Evolutionary conservation across 805 yeast genomes (phyloP).

Genomic region (Nakazawaea wickerhamii): DNA sequence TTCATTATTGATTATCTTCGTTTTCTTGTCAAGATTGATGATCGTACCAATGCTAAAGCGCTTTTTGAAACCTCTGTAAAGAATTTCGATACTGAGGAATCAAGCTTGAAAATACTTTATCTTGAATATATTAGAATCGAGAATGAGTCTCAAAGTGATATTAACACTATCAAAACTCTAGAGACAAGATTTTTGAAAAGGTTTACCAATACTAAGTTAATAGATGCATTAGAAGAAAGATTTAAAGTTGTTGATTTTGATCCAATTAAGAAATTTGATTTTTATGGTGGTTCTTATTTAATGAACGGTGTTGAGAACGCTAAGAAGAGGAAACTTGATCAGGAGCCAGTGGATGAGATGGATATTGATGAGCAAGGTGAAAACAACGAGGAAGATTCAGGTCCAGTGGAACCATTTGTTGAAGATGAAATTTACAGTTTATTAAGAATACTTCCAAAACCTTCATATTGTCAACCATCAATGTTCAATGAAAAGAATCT

Average conservation of each 20-base stretch:
- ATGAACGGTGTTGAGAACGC: neutral
- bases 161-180: conserved; percentile 58
- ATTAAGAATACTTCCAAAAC: conserved; percentile 53
- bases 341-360: conserved; percentile 7
- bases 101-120: conserved; percentile 39
- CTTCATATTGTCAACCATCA: conserved; percentile 12
- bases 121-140: conserved; percentile 64
- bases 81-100: conserved; percentile 36
- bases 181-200: conserved; percentile 60
- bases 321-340: conserved; percentile 12
- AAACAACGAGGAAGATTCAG: conserved; percentile 11
- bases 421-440: conserved; percentile 42
- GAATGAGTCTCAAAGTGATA: conserved; percentile 55
- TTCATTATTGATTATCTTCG: conserved; percentile 67
- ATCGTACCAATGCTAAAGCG: conserved; percentile 67
- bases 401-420: conserved; percentile 19
- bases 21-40: conserved; percentile 63
- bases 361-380: conserved; percentile 18
- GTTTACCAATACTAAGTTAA: conserved; percentile 55
- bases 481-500: conserved; percentile 12
- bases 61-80: conserved; percentile 74
- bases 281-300: conserved; percentile 20
- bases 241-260: conserved; percentile 30
- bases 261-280: conserved; percentile 33
- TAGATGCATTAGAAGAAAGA: conserved; percentile 18